A percentile compares a stretch with the other conserved stretches of the same genome.
phyloP scores from a whole-genome alignment of 108 stramenopile species.

The Phaeodactylum tricornutum region DNA sequence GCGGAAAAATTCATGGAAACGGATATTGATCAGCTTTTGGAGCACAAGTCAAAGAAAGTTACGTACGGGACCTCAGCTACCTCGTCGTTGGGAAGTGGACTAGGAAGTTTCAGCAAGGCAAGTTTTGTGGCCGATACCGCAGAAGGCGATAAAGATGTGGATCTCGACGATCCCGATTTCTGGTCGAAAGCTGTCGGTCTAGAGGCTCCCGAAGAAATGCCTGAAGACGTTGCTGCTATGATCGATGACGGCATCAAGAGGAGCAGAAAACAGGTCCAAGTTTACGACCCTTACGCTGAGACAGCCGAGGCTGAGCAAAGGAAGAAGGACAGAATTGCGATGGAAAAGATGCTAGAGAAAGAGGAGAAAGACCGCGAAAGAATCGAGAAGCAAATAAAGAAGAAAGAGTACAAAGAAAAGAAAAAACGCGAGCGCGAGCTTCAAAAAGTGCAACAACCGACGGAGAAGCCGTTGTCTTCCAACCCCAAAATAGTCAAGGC shows the following conservation, averaged over 20 bases:
- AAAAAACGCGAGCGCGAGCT: constrained; percentile 36
- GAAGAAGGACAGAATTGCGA: constrained; percentile 52
- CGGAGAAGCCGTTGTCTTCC: not conserved
- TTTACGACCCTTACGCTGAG: constrained; percentile 57
- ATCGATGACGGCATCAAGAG: constrained; percentile 71
- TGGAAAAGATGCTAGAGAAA: constrained; percentile 43
- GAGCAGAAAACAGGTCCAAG: constrained; percentile 68
- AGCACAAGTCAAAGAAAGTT: constrained; percentile 63
- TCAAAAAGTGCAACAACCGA: constrained; percentile 7
- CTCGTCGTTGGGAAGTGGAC: constrained; percentile 46
- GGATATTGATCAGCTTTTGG: constrained; percentile 83
- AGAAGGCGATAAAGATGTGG: constrained; percentile 80
- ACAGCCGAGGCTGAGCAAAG: constrained; percentile 44
- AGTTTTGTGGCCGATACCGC: constrained; percentile 81
- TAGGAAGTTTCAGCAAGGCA: constrained; percentile 84
- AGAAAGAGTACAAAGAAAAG: constrained; percentile 44
- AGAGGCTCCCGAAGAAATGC: constrained; percentile 49
- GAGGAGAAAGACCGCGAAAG: constrained; percentile 60
- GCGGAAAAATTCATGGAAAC: constrained; percentile 81
- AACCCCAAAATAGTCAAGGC: not conserved
- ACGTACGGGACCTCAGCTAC: constrained; percentile 51
- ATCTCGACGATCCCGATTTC: constrained; percentile 91
- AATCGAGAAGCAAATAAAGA: constrained; percentile 49
- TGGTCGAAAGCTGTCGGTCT: constrained; percentile 82
- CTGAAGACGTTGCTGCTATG: constrained; percentile 67